A percentile compares a stretch with the other conserved stretches of the same genome.
Conservation (phyloP, 805 yeast genomes). For the Schwanniomyces polymorphus region DNA sequence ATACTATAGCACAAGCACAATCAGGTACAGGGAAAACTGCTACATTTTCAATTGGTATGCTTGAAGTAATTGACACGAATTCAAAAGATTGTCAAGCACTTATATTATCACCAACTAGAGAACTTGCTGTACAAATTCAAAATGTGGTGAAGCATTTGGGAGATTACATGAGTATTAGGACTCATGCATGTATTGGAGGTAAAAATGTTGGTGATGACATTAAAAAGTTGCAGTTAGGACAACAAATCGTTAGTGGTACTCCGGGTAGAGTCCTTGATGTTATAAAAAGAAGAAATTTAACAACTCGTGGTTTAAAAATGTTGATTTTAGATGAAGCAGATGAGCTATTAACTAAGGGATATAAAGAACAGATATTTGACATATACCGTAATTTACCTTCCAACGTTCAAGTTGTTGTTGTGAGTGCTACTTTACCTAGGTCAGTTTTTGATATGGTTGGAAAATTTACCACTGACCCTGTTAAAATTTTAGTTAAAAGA, state of each 20-base stretch:
- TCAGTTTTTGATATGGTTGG: constrained; percentile 91
- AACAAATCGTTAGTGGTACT: constrained; percentile 93
- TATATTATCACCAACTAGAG: constrained; percentile 93
- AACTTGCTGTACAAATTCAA: constrained; percentile 90
- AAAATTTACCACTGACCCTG: constrained; percentile 91
- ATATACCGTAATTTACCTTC: constrained; percentile 83
- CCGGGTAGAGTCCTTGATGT: constrained; percentile 95
- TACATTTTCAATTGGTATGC: constrained; percentile 91
- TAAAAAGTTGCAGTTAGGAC: constrained; percentile 72
- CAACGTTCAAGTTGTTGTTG: constrained; percentile 86
- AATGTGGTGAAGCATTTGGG: constrained; percentile 86
- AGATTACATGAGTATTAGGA: constrained; percentile 78
- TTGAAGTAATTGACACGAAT: constrained; percentile 79
- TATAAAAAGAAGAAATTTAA: constrained; percentile 78
- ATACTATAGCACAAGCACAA: constrained; percentile 97
- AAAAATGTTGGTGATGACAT: constrained; percentile 80
- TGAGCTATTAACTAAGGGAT: constrained; percentile 89
- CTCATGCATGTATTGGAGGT: constrained; percentile 95
- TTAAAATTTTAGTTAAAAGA: constrained; percentile 89
- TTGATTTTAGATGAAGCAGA: constrained; percentile 95
- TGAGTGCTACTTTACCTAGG: constrained; percentile 90
- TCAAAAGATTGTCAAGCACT: constrained; percentile 82
- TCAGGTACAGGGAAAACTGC: constrained; percentile 99
- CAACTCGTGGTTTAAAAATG: constrained; percentile 79
- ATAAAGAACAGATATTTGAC: constrained; percentile 93